Conservation (phyloP, 2,329 filamentous ascomycete species). For the Aureobasidium sp. region DNA sequence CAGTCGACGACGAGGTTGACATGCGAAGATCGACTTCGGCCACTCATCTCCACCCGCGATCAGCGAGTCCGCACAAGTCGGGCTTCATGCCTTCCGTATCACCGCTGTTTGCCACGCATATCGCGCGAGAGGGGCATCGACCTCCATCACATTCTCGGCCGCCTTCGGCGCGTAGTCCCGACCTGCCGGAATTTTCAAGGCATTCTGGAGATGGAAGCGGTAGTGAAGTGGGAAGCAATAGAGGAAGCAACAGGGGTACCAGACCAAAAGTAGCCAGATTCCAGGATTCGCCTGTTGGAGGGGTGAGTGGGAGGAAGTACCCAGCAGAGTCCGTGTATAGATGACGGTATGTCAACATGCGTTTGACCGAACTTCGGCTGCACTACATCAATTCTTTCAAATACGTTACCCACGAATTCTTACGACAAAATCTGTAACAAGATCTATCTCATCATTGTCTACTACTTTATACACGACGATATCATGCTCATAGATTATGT, state of each 20-base stretch:
- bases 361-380: too few species aligned
- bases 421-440: too few species aligned
- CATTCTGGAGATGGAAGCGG: conserved; percentile 1
- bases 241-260: background rate
- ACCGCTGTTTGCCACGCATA: conserved; percentile 39
- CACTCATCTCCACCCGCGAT: conserved; percentile 14
- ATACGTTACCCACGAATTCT: too few species aligned
- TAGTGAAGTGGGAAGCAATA: background rate
- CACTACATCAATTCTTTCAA: too few species aligned
- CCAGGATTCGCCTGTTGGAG: background rate
- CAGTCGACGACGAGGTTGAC: conserved; percentile 12
- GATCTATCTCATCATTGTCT: background rate
- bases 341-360: background rate
- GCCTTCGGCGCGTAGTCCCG: conserved; percentile 5
- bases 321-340: conserved; percentile 4
- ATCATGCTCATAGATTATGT: background rate
- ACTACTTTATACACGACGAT: background rate
- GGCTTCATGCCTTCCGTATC: conserved; percentile 36
- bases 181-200: background rate
- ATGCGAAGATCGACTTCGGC: conserved; percentile 13
- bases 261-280: background rate
- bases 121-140: conserved; percentile 23
- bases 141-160: conserved; percentile 5
- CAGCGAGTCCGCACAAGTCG: conserved; percentile 15
- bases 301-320: background rate